A percentile compares a stretch with the other conserved stretches of the same genome.
Conservation (phyloP, 1,139 yeast species). For the Blastobotrys elegans region DNA sequence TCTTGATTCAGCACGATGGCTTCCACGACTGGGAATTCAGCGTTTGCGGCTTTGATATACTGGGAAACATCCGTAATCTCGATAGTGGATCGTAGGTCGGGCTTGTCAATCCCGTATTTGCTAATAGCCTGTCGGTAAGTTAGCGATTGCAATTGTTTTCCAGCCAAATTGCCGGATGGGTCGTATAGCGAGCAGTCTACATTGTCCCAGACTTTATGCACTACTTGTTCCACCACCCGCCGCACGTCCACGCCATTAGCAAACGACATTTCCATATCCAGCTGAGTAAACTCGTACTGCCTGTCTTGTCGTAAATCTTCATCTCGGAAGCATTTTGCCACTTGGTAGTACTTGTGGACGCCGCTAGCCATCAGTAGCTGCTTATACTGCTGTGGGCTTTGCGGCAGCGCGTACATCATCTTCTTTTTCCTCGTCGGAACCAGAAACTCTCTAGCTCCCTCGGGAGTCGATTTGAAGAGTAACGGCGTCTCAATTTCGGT, state of each 20-base stretch:
- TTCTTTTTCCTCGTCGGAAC: conserved; percentile 75
- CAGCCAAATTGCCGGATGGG: neutral
- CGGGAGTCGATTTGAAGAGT: conserved; percentile 92
- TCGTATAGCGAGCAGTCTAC: neutral
- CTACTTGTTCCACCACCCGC: conserved; percentile 54
- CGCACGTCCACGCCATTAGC: conserved; percentile 66
- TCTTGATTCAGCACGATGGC: conserved; percentile 58
- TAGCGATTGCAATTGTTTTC: conserved; percentile 27
- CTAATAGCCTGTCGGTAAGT: conserved; percentile 65
- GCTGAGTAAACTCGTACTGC: conserved; percentile 96
- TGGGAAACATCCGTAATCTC: conserved; percentile 47
- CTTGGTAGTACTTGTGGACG: conserved; percentile 74
- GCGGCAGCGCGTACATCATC: conserved; percentile 83
- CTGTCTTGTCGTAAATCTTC: conserved; percentile 93
- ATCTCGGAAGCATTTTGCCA: conserved; percentile 92
- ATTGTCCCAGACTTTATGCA: conserved; percentile 50
- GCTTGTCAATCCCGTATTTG: conserved; percentile 87
- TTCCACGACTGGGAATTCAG: conserved; percentile 62
- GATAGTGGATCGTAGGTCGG: conserved; percentile 63
- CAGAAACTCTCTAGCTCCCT: conserved; percentile 93
- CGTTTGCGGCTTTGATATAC: conserved; percentile 37
- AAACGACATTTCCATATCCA: conserved; percentile 91
- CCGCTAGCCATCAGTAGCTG: conserved; percentile 95
- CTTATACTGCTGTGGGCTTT: conserved; percentile 96
- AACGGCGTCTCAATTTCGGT: conserved; percentile 90